Evolutionary conservation across 106 monocot species (phyloP).

Genomic region (Gastrodia elata): DNA sequence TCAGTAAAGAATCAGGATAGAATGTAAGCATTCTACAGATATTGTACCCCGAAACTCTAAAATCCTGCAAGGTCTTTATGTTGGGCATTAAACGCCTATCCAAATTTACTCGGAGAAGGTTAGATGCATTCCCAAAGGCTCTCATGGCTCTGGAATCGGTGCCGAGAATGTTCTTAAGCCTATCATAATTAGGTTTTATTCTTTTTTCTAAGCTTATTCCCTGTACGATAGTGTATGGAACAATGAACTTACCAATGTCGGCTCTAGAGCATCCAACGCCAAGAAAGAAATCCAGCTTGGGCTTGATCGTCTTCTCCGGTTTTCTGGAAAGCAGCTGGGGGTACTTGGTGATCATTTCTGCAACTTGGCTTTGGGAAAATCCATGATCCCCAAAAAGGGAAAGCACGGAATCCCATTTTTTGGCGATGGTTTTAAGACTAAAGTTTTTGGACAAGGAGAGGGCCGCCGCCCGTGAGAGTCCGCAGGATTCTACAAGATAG

Average conservation of each 20-base stretch:
- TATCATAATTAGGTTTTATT: background rate
- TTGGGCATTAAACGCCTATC: constrained; percentile 4
- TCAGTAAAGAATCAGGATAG: background rate
- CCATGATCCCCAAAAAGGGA: constrained; percentile 16
- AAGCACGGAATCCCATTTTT: background rate
- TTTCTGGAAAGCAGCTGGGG: constrained; percentile 11
- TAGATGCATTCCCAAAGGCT: background rate
- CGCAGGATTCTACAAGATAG: background rate
- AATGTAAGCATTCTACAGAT: background rate
- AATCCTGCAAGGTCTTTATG: constrained; percentile 1
- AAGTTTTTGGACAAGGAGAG: background rate
- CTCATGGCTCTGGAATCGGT: background rate
- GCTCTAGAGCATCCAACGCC: constrained; percentile 7
- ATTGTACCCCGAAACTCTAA: background rate
- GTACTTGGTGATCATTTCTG: constrained; percentile 9
- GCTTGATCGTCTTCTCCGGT: constrained; percentile 16
- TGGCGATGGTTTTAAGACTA: background rate
- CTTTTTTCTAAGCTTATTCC: constrained; percentile 9
- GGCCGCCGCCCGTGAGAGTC: background rate
- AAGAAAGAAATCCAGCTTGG: constrained; percentile 32
- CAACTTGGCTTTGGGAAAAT: constrained; percentile 27
- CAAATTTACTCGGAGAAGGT: background rate
- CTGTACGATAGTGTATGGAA: background rate
- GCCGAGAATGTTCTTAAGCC: constrained; percentile 11
- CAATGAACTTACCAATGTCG: constrained; percentile 9